Conservation (phyloP, 2,329 filamentous ascomycete genomes). For the Fusarium sp. region DNA sequence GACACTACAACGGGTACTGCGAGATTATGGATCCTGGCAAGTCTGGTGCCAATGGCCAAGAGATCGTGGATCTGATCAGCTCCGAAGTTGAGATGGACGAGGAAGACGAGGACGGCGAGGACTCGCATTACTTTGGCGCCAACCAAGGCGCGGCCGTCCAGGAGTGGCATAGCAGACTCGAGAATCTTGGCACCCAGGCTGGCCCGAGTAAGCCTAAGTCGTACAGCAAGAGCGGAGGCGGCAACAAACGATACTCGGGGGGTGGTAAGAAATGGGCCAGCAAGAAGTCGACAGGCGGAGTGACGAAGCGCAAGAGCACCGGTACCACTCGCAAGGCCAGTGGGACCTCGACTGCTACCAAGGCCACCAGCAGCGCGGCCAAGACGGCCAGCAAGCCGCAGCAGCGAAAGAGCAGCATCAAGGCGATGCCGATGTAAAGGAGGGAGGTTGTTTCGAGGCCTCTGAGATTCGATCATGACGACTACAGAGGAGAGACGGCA, state of each 20-base stretch:
- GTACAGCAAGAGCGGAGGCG: constrained; percentile 43
- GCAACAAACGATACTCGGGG: constrained; percentile 44
- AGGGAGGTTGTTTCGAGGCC: neutral
- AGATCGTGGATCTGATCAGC: constrained; percentile 68
- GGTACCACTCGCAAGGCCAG: constrained; percentile 48
- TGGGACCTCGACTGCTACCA: constrained; percentile 43
- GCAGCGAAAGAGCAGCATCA: constrained; percentile 53
- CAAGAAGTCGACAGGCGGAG: constrained; percentile 46
- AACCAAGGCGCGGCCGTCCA: constrained; percentile 47
- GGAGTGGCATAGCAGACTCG: constrained; percentile 50
- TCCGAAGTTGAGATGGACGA: constrained; percentile 56
- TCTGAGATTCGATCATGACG: neutral
- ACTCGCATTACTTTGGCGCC: constrained; percentile 62
- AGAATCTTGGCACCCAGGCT: constrained; percentile 45
- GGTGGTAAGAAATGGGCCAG: constrained; percentile 47
- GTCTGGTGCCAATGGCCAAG: constrained; percentile 42
- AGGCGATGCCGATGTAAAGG: constrained; percentile 48
- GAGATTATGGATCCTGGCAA: constrained; percentile 60
- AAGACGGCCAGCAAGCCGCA: constrained; percentile 47
- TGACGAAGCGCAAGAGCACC: constrained; percentile 47
- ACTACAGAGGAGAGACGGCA: neutral
- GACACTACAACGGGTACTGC: constrained; percentile 59
- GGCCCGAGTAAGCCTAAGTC: constrained; percentile 43
- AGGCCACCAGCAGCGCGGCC: constrained; percentile 32
- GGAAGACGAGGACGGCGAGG: constrained; percentile 53